Evolutionary conservation across 2,329 filamentous ascomycete genomes (phyloP).

Genomic region (Exophiala viscosa): DNA sequence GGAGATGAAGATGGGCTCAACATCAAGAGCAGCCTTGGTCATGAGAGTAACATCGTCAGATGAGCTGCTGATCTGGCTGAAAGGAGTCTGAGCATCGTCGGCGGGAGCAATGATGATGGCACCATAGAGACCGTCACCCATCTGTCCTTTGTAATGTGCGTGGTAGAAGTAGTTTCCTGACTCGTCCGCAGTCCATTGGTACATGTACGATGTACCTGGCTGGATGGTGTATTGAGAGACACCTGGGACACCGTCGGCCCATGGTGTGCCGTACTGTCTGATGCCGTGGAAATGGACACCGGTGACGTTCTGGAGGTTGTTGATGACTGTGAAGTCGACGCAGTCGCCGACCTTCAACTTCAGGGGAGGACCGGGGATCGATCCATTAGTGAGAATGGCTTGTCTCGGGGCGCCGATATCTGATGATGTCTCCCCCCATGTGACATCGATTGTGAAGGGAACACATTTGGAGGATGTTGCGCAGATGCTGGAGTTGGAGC

Average conservation of each 20-base stretch:
- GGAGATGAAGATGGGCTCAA: constrained; percentile 50
- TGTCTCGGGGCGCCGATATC: constrained; percentile 45
- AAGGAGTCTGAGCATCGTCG: constrained; percentile 44
- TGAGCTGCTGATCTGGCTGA: constrained; percentile 44
- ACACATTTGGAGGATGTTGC: constrained; percentile 21
- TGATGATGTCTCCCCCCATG: constrained; percentile 36
- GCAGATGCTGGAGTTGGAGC: constrained; percentile 12
- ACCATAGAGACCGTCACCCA: constrained; percentile 65
- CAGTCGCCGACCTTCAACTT: constrained; percentile 71
- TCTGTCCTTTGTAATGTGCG: constrained; percentile 61
- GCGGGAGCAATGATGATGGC: constrained; percentile 57
- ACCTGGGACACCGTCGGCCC: constrained; percentile 68
- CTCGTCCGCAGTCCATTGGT: constrained; percentile 50
- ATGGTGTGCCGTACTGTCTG: constrained; percentile 70
- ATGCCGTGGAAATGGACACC: constrained; percentile 77
- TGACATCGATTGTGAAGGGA: constrained; percentile 34
- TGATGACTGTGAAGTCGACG: constrained; percentile 65
- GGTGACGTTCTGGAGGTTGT: constrained; percentile 60
- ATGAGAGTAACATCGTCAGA: constrained; percentile 43
- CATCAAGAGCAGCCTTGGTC: constrained; percentile 46
- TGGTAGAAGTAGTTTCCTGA: constrained; percentile 64
- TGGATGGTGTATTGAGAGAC: constrained; percentile 66
- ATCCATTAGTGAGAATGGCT: constrained; percentile 68
- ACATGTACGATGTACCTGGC: constrained; percentile 60
- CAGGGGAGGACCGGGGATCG: constrained; percentile 70